Base-by-base conservation (phyloP, 139 green algal genomes). In the Diplosphaera chodatii region DNA sequence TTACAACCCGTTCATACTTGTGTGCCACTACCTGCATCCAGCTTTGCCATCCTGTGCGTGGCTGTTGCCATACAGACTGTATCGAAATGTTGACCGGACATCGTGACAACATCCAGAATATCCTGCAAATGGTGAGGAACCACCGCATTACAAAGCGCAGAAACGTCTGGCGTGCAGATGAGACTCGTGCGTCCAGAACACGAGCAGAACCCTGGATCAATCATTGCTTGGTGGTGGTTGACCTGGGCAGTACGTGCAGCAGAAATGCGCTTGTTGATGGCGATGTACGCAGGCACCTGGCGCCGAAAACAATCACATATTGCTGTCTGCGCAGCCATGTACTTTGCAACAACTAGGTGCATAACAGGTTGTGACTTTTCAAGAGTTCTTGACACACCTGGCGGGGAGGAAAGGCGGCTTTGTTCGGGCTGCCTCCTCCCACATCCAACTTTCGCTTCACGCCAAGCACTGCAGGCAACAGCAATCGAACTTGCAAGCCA, bases 251-350 rank as follows among this genome's bases (percentile, higher is more conserved):
- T 55, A 5, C 22, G 41, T 2, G 73, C 71, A 2, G 66, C 41
- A 28, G 80, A 83, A 30, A 86, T 86, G 41, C 74, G 68, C 63
- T 68, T 77, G 74, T 86, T 86, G 70, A 85, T 67, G n/a, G n/a
- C 30, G 37, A 86, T 77, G 27, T 71, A 80, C 2, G 37, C 69
- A 0, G 69, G 66, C 16, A 75, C 23, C 23, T 48, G 32, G 13
- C 25, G 31, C 6, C 15, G n/a, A 28, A 20, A n/a, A 31, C 63
- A 30, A 22, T n/a, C n/a, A n/a, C n/a, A n/a, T n/a, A n/a, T n/a
- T n/a, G n/a, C n/a, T n/a, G n/a, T n/a, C n/a, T n/a, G n/a, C n/a
- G n/a, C n/a, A n/a, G n/a, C n/a, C n/a, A n/a, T n/a, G n/a, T n/a
- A n/a, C n/a, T n/a, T n/a, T n/a, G n/a, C n/a, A n/a, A n/a, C n/a